phyloP scores from a whole-genome alignment of 2,329 filamentous ascomycete genomes.

The Arachnopeziza araneosa region DNA sequence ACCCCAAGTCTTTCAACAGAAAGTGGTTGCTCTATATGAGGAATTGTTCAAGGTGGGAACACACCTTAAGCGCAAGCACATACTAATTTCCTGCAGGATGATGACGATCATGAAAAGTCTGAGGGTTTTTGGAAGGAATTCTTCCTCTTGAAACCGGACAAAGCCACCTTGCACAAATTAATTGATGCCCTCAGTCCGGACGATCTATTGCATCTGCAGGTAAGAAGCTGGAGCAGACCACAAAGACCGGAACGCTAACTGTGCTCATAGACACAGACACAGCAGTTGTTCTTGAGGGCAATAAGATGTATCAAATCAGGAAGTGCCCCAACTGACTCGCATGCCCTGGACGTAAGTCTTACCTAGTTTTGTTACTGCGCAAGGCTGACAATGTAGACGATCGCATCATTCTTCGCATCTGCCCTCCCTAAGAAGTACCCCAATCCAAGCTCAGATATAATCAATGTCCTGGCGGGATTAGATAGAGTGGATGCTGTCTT shows the following conservation, averaged over 20 bases:
- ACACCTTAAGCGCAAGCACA: conserved; percentile 2
- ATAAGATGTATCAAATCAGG: conserved; percentile 61
- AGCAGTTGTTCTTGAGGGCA: conserved; percentile 68
- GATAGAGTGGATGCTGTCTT: conserved; percentile 84
- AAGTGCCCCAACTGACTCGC: conserved; percentile 58
- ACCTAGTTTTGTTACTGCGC: conserved; percentile 7
- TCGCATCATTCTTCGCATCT: conserved; percentile 79
- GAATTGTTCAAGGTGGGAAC: conserved; percentile 66
- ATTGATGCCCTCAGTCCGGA: conserved; percentile 67
- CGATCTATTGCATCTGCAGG: conserved; percentile 70
- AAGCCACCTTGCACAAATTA: conserved; percentile 58
- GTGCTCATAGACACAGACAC: conserved; percentile 27
- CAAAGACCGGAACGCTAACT: conserved; percentile 7
- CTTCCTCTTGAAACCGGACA: conserved; percentile 82
- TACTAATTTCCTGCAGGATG: conserved; percentile 43
- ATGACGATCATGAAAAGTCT: conserved; percentile 62
- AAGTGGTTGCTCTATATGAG: conserved; percentile 87
- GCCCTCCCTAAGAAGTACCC: conserved; percentile 86
- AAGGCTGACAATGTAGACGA: conserved; percentile 60
- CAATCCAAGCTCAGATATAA: conserved; percentile 92
- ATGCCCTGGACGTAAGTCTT: conserved; percentile 78
- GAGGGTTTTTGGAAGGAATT: conserved; percentile 97
- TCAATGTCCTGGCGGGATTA: conserved; percentile 81
- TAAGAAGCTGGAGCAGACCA: conserved; percentile 43
- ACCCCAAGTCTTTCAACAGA: conserved; percentile 87